These are phyloP conservation scores for Skeletonema menzelii DNA, from an alignment of 108 stramenopile species.

Conservation along the genomic window DNA sequence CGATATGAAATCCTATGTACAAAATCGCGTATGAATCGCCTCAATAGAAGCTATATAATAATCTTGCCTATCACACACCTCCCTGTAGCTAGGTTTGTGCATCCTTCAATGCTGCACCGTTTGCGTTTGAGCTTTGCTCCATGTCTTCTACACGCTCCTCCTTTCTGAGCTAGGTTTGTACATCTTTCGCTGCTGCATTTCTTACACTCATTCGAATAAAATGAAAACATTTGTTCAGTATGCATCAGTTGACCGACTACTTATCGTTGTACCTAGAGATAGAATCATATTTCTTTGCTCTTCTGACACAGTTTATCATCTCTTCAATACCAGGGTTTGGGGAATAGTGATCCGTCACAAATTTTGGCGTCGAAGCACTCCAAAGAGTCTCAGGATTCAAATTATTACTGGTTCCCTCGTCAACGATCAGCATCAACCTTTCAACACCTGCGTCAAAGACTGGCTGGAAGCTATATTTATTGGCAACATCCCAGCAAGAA, in stretches of 20 bases:
- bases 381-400: slow-evolving; percentile 12
- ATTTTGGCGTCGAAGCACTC: slow-evolving; percentile 23
- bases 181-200: too few species aligned
- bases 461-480: slow-evolving; percentile 18
- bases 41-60: too few species aligned
- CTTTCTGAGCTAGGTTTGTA: not conserved
- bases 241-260: too few species aligned
- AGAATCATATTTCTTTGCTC: not conserved
- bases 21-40: too few species aligned
- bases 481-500: slow-evolving; percentile 20
- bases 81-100: too few species aligned
- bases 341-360: slow-evolving; percentile 36
- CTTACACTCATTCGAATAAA: too few species aligned
- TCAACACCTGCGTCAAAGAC: slow-evolving; percentile 57
- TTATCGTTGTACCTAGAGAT: too few species aligned
- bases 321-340: slow-evolving; percentile 19
- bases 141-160: not conserved
- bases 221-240: too few species aligned
- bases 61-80: too few species aligned
- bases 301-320: slow-evolving; percentile 21
- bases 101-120: too few species aligned
- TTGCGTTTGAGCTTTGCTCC: not conserved
- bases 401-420: not conserved
- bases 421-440: slow-evolving; percentile 25
- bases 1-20: too few species aligned